Evolutionary conservation across 2,329 filamentous ascomycete species (phyloP), one percentile per base, ranked within the genome.

Genomic region (Emericellopsis cladophorae): DNA sequence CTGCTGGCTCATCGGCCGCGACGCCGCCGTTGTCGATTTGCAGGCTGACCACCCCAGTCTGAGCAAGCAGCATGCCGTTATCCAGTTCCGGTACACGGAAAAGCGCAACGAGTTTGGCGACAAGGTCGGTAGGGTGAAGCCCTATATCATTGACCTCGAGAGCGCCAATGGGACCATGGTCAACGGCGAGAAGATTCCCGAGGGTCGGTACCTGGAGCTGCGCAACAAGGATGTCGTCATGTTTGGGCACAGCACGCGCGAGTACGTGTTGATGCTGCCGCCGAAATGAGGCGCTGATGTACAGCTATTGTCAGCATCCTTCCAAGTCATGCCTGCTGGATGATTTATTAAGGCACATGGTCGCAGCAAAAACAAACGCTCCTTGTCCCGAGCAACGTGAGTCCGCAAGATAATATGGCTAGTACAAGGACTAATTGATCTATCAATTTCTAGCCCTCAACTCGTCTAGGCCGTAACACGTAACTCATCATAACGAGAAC

Each of bases 201-300:
- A 75, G 12, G 84, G 84, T 53, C 73, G 88, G 46, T 98, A 88
- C 59, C 66, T 95, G 40, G 90, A 98, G 61, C 62, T 96, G 42
- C 74, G 81, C 56, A 82, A 92, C 57, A 89, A 88, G 63, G 92
- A 98, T 59, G 78, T 98, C 56, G 59, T 98, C 43, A 78, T 78
- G 54, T 93, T 98, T 62, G 92, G 89, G 9, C 72, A 84, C 44
- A 95, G 87, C 56, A 83, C 84, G 44, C 76, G 88, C 52, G 92
- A 98, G 62, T 98, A 96, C 59, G 87, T 98, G n/a, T 60, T 96
- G 44, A 92, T 96, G 85, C 71, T 95, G 44, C 71, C 74, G 31
- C 70, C 72, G 4, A 62, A 64, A 36, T 72, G 48, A 35, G 32
- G 32, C 32, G 32, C 32, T 12, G 26, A 9, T 9, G 26, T 12